A percentile compares a stretch with the other conserved stretches of the same genome.
These are phyloP conservation scores for Picochlorum sp. DNA, from an alignment of 139 green algal genomes.

Conservation along the genomic window DNA sequence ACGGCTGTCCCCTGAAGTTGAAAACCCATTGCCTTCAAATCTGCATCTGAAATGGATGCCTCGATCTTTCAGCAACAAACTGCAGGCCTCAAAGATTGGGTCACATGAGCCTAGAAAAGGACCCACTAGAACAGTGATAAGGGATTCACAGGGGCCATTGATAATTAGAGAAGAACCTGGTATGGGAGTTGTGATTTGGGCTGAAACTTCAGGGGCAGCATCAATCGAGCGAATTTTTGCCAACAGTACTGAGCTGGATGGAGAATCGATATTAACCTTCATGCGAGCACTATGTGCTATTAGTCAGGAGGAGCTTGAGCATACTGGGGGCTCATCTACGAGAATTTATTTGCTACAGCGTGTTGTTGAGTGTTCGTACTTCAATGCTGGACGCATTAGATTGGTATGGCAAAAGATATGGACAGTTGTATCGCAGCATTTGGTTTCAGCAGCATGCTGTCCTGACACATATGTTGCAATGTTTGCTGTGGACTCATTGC, in stretches of 20 bases:
- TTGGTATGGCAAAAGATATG: constrained; percentile 95
- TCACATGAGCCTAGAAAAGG: not conserved
- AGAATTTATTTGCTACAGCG: constrained; percentile 25
- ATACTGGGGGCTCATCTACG: not conserved
- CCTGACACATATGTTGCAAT: constrained; percentile 71
- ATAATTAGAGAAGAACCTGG: constrained; percentile 24
- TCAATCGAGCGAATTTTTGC: constrained; percentile 46
- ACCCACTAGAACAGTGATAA: not conserved
- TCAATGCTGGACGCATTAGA: constrained; percentile 72
- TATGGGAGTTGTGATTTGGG: constrained; percentile 51
- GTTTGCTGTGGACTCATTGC: constrained; percentile 83
- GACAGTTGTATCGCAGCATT: constrained; percentile 60
- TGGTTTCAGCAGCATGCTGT: constrained; percentile 75
- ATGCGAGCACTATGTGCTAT: constrained; percentile 76
- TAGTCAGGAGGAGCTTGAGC: constrained; percentile 70
- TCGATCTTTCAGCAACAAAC: too few species aligned
- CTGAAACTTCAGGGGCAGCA: constrained; percentile 24
- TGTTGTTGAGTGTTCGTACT: constrained; percentile 42
- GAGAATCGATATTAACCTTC: constrained; percentile 89
- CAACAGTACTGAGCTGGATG: constrained; percentile 54
- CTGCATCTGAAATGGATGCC: not conserved
- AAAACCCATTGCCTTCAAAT: not conserved
- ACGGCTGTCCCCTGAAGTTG: not conserved
- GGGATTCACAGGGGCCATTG: constrained; percentile 4
- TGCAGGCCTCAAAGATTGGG: too few species aligned